A percentile compares a stretch with the other conserved stretches of the same genome.
Conservation (phyloP, 2,329 filamentous ascomycete species). For the Ophiocordyceps camponoti-leonardi region DNA sequence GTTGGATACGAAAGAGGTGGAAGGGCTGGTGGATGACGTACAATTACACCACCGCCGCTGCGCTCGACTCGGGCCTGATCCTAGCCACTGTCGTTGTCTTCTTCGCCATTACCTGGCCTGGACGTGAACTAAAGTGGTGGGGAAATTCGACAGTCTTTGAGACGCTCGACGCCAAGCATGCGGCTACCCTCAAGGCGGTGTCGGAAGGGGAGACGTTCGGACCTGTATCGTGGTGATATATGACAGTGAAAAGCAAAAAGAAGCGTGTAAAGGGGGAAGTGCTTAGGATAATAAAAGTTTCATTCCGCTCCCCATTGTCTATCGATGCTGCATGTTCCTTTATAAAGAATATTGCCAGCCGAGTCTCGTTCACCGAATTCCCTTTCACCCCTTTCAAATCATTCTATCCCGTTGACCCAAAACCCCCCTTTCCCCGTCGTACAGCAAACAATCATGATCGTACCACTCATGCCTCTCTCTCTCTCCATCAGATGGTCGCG, state of each 20-base stretch:
- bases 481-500: neutral
- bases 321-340: too few relatives aligned
- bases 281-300: neutral
- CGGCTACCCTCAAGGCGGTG: conserved; percentile 9
- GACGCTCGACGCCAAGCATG: conserved; percentile 12
- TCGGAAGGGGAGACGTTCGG: conserved; percentile 12
- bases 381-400: too few relatives aligned
- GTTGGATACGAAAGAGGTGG: conserved; percentile 32
- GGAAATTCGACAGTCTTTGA: conserved; percentile 32
- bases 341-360: too few relatives aligned
- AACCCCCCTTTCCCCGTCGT: too few relatives aligned
- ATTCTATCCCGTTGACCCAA: too few relatives aligned
- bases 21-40: conserved; percentile 40
- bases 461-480: neutral
- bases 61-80: conserved; percentile 20
- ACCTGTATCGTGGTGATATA: conserved; percentile 13
- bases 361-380: too few relatives aligned
- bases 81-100: conserved; percentile 16
- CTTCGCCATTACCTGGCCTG: conserved; percentile 13
- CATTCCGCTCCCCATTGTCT: too few relatives aligned
- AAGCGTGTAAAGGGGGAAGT: too few relatives aligned
- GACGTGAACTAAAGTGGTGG: conserved; percentile 23
- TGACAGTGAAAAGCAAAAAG: neutral
- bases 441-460: neutral
- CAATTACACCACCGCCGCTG: conserved; percentile 22